Evolutionary conservation across 2,329 filamentous ascomycete genomes (phyloP).

Genomic region (Coniochaeta prunicola): DNA sequence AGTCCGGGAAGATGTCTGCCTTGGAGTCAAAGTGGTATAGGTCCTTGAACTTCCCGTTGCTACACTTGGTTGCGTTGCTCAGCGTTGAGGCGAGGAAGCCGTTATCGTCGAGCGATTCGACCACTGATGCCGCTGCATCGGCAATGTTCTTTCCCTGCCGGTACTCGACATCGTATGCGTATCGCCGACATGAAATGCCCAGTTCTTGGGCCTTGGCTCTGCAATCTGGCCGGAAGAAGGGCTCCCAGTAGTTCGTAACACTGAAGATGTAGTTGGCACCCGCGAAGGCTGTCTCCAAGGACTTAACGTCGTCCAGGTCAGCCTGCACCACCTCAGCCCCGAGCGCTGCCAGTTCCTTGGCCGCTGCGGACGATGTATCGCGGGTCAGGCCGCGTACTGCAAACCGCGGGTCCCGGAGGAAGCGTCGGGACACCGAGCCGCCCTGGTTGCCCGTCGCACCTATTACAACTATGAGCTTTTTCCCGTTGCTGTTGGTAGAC

Average conservation of each 20-base stretch:
- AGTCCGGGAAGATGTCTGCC: slow-evolving; percentile 40
- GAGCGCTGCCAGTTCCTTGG: slow-evolving; percentile 27
- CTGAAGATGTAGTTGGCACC: slow-evolving; percentile 45
- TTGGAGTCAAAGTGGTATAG: slow-evolving; percentile 48
- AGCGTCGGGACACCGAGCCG: slow-evolving; percentile 42
- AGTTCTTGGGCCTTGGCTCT: slow-evolving; percentile 27
- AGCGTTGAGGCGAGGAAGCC: slow-evolving; percentile 45
- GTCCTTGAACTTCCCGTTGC: slow-evolving; percentile 34
- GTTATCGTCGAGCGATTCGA: slow-evolving; percentile 33
- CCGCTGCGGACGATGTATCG: slow-evolving; percentile 30
- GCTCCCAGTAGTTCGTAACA: slow-evolving; percentile 49
- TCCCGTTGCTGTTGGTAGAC: not conserved
- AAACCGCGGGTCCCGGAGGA: slow-evolving; percentile 31
- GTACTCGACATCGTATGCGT: slow-evolving; percentile 40
- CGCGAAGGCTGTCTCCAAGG: slow-evolving; percentile 31
- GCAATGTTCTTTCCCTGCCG: slow-evolving; percentile 47
- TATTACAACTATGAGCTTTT: slow-evolving; percentile 35
- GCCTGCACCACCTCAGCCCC: slow-evolving; percentile 37
- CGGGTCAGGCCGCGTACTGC: slow-evolving; percentile 41
- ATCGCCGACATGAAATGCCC: slow-evolving; percentile 32
- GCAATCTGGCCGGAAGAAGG: slow-evolving; percentile 36
- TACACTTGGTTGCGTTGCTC: slow-evolving; percentile 39
- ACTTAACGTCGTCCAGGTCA: slow-evolving; percentile 32
- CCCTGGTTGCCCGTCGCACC: slow-evolving; percentile 44
- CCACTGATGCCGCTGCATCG: slow-evolving; percentile 38